Percentiles rank a stretch among this genome's conserved stretches.
Conservation (phyloP, 768 basidiomycete species). For the Mycena crocata region DNA sequence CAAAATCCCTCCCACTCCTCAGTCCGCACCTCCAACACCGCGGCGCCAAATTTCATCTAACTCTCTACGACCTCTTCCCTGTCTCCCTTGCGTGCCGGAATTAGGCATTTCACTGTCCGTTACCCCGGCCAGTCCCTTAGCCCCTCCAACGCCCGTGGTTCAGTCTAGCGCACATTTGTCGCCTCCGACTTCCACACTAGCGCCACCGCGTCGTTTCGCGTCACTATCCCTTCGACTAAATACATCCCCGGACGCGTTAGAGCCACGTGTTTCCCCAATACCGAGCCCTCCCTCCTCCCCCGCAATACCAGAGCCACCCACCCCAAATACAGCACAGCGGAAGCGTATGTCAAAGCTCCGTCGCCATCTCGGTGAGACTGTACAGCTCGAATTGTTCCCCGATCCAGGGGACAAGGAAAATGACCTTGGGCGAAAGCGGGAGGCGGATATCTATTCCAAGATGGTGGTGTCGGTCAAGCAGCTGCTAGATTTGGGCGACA, state of each 20-base stretch:
- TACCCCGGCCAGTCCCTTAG: conserved; percentile 15
- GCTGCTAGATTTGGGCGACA: conserved; percentile 24
- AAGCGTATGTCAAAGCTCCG: conserved; percentile 46
- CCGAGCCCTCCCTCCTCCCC: conserved; percentile 17
- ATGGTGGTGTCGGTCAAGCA: conserved; percentile 24
- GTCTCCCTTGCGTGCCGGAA: conserved; percentile 25
- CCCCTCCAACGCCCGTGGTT: background rate
- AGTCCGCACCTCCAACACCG: conserved; percentile 16
- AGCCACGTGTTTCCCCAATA: background rate
- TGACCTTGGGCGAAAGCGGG: background rate
- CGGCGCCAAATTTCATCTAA: conserved; percentile 13
- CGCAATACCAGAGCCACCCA: conserved; percentile 33
- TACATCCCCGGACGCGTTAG: conserved; percentile 28
- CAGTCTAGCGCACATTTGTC: conserved; percentile 4
- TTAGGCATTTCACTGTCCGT: conserved; percentile 7
- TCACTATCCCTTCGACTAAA: conserved; percentile 29
- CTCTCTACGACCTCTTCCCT: conserved; percentile 27
- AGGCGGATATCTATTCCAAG: conserved; percentile 15
- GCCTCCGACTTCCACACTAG: background rate
- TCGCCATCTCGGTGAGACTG: conserved; percentile 47
- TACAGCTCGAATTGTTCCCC: conserved; percentile 38
- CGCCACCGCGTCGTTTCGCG: conserved; percentile 19
- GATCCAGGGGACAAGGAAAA: background rate
- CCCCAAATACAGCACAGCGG: conserved; percentile 44
- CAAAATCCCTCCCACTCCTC: conserved; percentile 16